A percentile compares a stretch with the other conserved stretches of the same genome.
These are phyloP conservation scores for Fonsecaea nubica DNA, from an alignment of 2,329 filamentous ascomycete genomes.

Conservation along the genomic window DNA sequence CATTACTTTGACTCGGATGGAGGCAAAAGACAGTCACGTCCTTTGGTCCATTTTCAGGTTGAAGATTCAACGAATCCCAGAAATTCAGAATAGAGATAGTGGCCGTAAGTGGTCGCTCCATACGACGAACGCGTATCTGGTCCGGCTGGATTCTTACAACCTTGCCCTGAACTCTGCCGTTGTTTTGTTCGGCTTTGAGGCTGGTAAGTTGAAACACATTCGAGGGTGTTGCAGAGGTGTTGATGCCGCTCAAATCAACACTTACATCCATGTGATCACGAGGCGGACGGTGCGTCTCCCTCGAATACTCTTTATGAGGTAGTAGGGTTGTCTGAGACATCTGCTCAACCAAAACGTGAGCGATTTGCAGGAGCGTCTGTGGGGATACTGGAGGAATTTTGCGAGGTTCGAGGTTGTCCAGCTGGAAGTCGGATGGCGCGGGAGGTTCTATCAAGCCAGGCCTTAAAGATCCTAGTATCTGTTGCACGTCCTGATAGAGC, in stretches of 20 bases:
- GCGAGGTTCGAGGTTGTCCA: not conserved
- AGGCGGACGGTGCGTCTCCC: constrained; percentile 28
- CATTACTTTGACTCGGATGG: constrained; percentile 56
- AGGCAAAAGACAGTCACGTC: constrained; percentile 65
- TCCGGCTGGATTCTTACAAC: constrained; percentile 55
- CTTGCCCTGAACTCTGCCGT: constrained; percentile 43
- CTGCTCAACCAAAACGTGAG: constrained; percentile 39
- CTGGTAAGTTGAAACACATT: constrained; percentile 32
- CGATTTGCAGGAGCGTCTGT: constrained; percentile 24
- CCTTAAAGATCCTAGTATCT: constrained; percentile 26
- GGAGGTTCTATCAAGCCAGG: constrained; percentile 21
- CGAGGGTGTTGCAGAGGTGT: constrained; percentile 25
- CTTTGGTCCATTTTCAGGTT: constrained; percentile 62
- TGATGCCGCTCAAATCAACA: constrained; percentile 47
- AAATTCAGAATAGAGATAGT: constrained; percentile 64
- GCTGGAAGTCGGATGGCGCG: constrained; percentile 9
- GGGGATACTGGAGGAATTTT: constrained; percentile 1
- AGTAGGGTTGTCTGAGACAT: constrained; percentile 53
- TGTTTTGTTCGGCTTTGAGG: constrained; percentile 37
- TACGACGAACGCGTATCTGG: constrained; percentile 61
- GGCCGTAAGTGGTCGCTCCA: constrained; percentile 60
- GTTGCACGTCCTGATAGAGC: constrained; percentile 24
- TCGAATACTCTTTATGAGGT: constrained; percentile 9
- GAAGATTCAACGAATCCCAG: constrained; percentile 67
- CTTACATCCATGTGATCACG: constrained; percentile 51